phyloP scores from a whole-genome alignment of 139 green algal species.

The Chlorella sp. region DNA sequence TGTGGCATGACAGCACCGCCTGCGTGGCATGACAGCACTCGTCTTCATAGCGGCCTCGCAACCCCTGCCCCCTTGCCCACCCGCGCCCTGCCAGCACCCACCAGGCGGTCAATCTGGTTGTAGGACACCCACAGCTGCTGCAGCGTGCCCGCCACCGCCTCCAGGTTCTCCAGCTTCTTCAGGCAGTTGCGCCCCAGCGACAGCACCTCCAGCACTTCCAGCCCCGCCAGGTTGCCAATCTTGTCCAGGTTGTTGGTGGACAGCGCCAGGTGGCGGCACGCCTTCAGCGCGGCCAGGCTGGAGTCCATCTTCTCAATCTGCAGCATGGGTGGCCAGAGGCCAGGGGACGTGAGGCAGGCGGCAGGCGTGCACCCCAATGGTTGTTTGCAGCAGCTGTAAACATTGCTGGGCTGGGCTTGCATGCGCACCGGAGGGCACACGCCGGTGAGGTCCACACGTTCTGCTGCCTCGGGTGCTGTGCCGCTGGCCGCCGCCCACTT shows the following conservation, averaged over 20 bases:
- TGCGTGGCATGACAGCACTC: neutral
- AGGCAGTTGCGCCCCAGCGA: slow-evolving; percentile 92
- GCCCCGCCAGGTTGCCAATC: slow-evolving; percentile 81
- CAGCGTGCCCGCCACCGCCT: slow-evolving; percentile 86
- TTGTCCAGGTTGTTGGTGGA: slow-evolving; percentile 98
- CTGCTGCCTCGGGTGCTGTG: slow-evolving; percentile 65
- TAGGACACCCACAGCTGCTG: slow-evolving; percentile 96
- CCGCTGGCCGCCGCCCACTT: slow-evolving; percentile 76
- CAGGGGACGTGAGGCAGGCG: neutral
- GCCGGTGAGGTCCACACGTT: slow-evolving; percentile 88
- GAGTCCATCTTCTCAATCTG: slow-evolving; percentile 94
- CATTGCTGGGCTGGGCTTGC: neutral
- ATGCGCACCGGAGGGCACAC: slow-evolving; percentile 67
- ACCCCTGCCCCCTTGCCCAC: too few species aligned
- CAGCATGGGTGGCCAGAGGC: slow-evolving; percentile 66
- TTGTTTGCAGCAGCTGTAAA: neutral
- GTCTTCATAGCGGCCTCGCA: neutral
- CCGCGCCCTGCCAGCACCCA: slow-evolving; percentile 26
- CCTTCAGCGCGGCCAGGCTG: slow-evolving; percentile 84
- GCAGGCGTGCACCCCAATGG: neutral
- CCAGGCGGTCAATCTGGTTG: slow-evolving; percentile 91
- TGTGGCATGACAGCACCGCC: neutral
- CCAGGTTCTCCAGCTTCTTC: slow-evolving; percentile 96
- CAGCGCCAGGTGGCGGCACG: slow-evolving; percentile 89
- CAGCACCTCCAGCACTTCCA: slow-evolving; percentile 85